These are phyloP conservation scores for Gigaspora rosea DNA, from an alignment of 192 early-diverging fungal genomes.

Conservation along the genomic window DNA sequence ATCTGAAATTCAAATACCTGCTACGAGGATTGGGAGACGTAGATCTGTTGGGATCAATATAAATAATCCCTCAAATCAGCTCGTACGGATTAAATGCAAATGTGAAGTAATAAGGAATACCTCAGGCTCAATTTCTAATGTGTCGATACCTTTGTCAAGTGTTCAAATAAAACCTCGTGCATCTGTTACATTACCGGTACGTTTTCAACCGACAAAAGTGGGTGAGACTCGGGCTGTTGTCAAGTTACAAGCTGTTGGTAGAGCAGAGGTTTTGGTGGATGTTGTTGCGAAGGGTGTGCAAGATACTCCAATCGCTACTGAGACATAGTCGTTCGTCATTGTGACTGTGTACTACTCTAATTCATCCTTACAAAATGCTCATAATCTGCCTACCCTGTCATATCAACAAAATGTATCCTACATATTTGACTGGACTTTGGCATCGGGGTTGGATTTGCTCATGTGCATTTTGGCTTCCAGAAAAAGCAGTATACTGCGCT, in stretches of 20 bases:
- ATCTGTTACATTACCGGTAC: constrained; percentile 18
- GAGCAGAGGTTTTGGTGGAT: constrained; percentile 14
- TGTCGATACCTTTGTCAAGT: constrained; percentile 30
- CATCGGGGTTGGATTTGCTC: too few relatives aligned
- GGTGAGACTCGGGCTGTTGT: constrained; percentile 24
- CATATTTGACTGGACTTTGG: too few relatives aligned
- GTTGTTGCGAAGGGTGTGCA: constrained; percentile 19
- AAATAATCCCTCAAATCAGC: constrained; percentile 25
- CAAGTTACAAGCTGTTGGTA: constrained; percentile 24
- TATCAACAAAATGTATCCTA: too few relatives aligned
- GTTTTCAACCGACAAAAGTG: constrained; percentile 26
- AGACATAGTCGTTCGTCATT: too few relatives aligned
- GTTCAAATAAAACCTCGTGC: constrained; percentile 30
- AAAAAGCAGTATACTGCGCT: too few relatives aligned
- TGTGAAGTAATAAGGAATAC: neutral
- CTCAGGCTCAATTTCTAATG: neutral
- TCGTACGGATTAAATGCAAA: constrained; percentile 30
- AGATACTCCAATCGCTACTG: neutral
- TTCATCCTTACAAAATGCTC: too few relatives aligned
- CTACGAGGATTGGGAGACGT: constrained; percentile 26
- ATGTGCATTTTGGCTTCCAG: too few relatives aligned
- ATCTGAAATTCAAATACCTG: constrained; percentile 14
- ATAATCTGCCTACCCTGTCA: too few relatives aligned
- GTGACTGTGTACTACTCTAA: too few relatives aligned
- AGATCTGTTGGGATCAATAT: constrained; percentile 32